Percentiles rank a stretch among this genome's conserved stretches.
These are phyloP conservation scores for Tetracladium setigerum DNA, from an alignment of 495 filamentous ascomycete genomes.

Conservation along the genomic window DNA sequence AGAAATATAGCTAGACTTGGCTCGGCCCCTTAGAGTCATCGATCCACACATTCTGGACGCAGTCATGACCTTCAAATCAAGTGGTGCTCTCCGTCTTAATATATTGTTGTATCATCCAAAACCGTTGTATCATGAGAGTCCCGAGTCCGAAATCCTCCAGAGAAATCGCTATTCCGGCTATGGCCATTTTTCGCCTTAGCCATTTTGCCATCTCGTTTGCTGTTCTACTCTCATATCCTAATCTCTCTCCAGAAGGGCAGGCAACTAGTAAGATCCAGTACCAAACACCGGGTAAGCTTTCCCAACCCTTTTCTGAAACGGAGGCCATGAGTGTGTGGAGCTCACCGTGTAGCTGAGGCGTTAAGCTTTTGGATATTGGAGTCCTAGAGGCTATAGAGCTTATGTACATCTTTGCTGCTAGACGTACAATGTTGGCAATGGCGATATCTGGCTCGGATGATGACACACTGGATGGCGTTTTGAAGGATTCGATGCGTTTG, in stretches of 20 bases:
- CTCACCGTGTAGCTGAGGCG: not conserved
- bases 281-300: slow-evolving; percentile 19
- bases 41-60: no score
- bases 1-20: no score
- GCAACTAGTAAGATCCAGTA: slow-evolving; percentile 19
- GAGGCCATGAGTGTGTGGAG: not conserved
- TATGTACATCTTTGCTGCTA: slow-evolving; percentile 4
- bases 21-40: no score
- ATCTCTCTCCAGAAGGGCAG: not conserved
- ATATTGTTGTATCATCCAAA: slow-evolving; percentile 19
- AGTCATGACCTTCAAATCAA: no score
- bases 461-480: not conserved
- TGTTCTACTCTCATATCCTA: slow-evolving; percentile 11
- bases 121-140: slow-evolving; percentile 16
- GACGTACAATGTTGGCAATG: not conserved
- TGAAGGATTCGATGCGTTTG: not conserved
- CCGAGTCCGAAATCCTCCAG: slow-evolving; percentile 19
- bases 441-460: not conserved
- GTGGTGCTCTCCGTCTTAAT: not conserved
- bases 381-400: not conserved
- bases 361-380: not conserved
- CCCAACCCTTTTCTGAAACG: slow-evolving; percentile 11
- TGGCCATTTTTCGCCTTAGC: slow-evolving; percentile 19
- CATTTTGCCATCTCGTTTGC: no score
- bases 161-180: slow-evolving; percentile 19